Percentiles rank a stretch among this genome's conserved stretches.
These are phyloP conservation scores for Annulohypoxylon maeteangense DNA, from an alignment of 495 filamentous ascomycete genomes.

Conservation along the genomic window DNA sequence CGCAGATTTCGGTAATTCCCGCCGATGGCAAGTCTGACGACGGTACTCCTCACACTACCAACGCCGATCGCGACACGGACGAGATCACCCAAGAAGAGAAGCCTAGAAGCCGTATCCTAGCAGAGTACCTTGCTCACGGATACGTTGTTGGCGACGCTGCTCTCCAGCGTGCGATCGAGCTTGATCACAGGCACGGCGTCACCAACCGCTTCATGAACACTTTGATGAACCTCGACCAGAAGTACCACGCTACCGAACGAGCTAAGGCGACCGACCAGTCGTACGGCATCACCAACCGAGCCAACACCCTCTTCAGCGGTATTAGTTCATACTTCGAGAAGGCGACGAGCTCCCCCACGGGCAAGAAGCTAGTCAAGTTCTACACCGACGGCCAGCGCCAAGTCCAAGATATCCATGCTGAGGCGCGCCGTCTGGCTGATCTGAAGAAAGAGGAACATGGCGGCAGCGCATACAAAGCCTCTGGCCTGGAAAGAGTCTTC, in stretches of 20 bases:
- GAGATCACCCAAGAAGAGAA: constrained; percentile 94
- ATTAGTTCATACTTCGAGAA: constrained; percentile 90
- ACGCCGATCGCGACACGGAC: constrained; percentile 66
- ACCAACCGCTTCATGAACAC: constrained; percentile 77
- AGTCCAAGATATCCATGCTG: constrained; percentile 89
- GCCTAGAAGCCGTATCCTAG: constrained; percentile 88
- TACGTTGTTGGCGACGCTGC: constrained; percentile 88
- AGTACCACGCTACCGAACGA: constrained; percentile 81
- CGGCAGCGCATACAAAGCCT: constrained; percentile 59
- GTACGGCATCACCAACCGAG: constrained; percentile 77
- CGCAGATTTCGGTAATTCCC: constrained; percentile 79
- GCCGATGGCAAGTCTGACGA: constrained; percentile 74
- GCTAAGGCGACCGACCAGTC: constrained; percentile 78
- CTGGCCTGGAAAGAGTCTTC: constrained; percentile 57
- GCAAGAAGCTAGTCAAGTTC: constrained; percentile 85
- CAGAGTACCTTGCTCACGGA: constrained; percentile 95
- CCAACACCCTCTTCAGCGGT: constrained; percentile 70
- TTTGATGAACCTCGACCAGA: constrained; percentile 79
- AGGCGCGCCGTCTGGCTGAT: constrained; percentile 87
- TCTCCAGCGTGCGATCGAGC: constrained; percentile 82
- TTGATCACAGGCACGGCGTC: constrained; percentile 92
- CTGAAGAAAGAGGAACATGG: constrained; percentile 78
- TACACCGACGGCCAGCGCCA: constrained; percentile 84
- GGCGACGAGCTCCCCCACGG: constrained; percentile 83
- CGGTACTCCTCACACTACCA: constrained; percentile 57